A percentile compares a stretch with the other conserved stretches of the same genome.
Evolutionary conservation across 2,329 filamentous ascomycete species (phyloP).

Genomic region (Chaetomium strumarium): DNA sequence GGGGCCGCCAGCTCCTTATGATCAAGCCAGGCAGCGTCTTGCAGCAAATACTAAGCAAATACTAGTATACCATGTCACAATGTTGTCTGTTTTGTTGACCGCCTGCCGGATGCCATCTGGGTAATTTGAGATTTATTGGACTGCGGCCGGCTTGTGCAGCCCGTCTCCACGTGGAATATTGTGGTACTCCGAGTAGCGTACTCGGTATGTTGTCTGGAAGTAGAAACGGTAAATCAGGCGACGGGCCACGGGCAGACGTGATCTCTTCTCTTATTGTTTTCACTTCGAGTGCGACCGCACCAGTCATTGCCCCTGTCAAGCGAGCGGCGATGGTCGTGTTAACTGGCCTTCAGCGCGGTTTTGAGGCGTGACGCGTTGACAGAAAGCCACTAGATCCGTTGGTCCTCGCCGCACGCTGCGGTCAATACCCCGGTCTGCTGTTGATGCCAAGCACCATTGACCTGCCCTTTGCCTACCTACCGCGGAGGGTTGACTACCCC

Average conservation of each 20-base stretch:
- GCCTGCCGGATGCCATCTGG: slow-evolving; percentile 12
- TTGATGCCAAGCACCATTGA: neutral
- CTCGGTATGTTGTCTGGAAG: slow-evolving; percentile 1
- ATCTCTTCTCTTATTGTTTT: slow-evolving; percentile 13
- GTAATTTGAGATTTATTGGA: slow-evolving; percentile 13
- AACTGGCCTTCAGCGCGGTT: slow-evolving; percentile 14
- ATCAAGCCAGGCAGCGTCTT: neutral
- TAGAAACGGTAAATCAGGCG: slow-evolving; percentile 1
- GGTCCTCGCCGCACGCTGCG: slow-evolving; percentile 15
- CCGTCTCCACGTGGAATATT: slow-evolving; percentile 9
- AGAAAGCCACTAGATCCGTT: slow-evolving; percentile 13
- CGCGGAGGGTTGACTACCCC: no score
- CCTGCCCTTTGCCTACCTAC: no score
- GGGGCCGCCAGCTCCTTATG: slow-evolving; percentile 9
- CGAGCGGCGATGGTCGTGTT: slow-evolving; percentile 18
- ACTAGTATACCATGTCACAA: neutral
- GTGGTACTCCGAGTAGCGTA: no score
- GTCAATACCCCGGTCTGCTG: slow-evolving; percentile 2
- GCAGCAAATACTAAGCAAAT: neutral
- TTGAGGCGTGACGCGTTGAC: slow-evolving; percentile 16
- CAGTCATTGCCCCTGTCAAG: slow-evolving; percentile 14
- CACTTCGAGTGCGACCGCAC: slow-evolving; percentile 13
- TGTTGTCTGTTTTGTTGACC: slow-evolving; percentile 22
- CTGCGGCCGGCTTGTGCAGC: slow-evolving; percentile 15
- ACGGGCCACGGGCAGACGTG: slow-evolving; percentile 3